Evolutionary conservation across 106 monocot species (phyloP).

Genomic region (Allium fistulosum): DNA sequence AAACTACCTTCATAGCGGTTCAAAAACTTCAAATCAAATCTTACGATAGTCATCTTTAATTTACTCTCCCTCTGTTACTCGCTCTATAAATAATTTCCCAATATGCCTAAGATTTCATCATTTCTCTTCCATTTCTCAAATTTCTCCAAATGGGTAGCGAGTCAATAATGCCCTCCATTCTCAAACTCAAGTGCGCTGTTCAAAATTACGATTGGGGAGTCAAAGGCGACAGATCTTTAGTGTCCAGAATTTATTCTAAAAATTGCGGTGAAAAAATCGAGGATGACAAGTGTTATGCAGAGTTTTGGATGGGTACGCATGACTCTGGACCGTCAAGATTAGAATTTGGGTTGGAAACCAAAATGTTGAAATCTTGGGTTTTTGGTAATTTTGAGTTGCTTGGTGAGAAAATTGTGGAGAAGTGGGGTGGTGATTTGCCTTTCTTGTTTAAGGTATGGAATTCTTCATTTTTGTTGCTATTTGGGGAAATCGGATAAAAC

Average conservation of each 20-base stretch:
- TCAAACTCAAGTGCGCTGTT: slow-evolving; percentile 60
- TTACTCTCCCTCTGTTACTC: too few relatives aligned
- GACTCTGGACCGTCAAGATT: slow-evolving; percentile 53
- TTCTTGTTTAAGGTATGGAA: slow-evolving; percentile 82
- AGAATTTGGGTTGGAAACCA: neutral
- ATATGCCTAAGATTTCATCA: neutral
- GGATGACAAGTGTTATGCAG: slow-evolving; percentile 55
- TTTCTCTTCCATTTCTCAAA: neutral
- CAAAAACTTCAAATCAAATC: too few relatives aligned
- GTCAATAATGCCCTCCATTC: neutral
- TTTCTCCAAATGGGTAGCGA: slow-evolving; percentile 5
- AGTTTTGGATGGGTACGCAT: slow-evolving; percentile 98
- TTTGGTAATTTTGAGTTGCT: slow-evolving; percentile 42
- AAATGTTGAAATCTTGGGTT: slow-evolving; percentile 54
- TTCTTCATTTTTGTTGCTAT: too few relatives aligned
- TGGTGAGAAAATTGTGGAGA: slow-evolving; percentile 43
- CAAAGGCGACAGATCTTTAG: slow-evolving; percentile 45
- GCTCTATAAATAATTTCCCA: too few relatives aligned
- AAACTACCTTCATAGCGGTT: too few relatives aligned
- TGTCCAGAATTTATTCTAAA: slow-evolving; percentile 41
- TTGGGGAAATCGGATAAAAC: too few relatives aligned
- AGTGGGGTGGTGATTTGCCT: slow-evolving; percentile 74
- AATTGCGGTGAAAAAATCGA: slow-evolving; percentile 38
- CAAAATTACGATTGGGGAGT: slow-evolving; percentile 92
- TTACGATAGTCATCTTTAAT: too few relatives aligned